Conservation (phyloP, 768 basidiomycete species). For the Asterophora parasitica region DNA sequence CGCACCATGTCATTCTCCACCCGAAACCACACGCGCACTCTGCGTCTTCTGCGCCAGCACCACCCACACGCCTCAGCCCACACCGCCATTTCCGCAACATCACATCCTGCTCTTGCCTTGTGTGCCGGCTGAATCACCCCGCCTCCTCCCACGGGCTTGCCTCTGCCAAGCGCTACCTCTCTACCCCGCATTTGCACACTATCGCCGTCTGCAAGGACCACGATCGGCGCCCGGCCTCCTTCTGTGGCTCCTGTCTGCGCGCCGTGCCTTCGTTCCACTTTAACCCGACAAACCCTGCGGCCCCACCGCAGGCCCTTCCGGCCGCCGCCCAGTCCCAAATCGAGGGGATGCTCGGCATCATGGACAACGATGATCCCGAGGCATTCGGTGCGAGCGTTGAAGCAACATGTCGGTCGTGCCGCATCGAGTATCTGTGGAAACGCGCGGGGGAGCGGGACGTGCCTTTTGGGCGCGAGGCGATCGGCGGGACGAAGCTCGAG, state of each 20-base stretch:
- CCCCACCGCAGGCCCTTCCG: not conserved
- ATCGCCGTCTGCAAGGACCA: constrained; percentile 62
- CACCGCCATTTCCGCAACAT: constrained; percentile 64
- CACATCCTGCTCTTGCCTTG: constrained; percentile 47
- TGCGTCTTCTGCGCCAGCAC: constrained; percentile 30
- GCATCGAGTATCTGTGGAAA: constrained; percentile 62
- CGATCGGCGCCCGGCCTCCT: constrained; percentile 44
- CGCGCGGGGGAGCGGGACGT: constrained; percentile 45
- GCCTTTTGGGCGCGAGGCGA: constrained; percentile 35
- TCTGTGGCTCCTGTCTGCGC: constrained; percentile 68
- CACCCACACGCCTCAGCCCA: constrained; percentile 37
- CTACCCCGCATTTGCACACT: constrained; percentile 38
- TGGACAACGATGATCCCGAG: constrained; percentile 71
- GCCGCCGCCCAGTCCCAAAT: constrained; percentile 16
- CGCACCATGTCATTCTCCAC: constrained; percentile 42
- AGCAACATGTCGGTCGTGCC: constrained; percentile 64
- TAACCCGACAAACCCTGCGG: not conserved
- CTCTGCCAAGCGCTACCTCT: constrained; percentile 40
- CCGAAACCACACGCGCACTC: constrained; percentile 31
- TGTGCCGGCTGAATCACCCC: constrained; percentile 69
- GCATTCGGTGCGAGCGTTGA: constrained; percentile 55
- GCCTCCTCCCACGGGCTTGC: constrained; percentile 45
- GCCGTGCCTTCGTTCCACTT: constrained; percentile 46
- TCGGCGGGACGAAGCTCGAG: constrained; percentile 40
- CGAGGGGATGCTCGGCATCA: constrained; percentile 37